Conservation (phyloP, 495 filamentous ascomycete species). For the Penicillium ucsense region DNA sequence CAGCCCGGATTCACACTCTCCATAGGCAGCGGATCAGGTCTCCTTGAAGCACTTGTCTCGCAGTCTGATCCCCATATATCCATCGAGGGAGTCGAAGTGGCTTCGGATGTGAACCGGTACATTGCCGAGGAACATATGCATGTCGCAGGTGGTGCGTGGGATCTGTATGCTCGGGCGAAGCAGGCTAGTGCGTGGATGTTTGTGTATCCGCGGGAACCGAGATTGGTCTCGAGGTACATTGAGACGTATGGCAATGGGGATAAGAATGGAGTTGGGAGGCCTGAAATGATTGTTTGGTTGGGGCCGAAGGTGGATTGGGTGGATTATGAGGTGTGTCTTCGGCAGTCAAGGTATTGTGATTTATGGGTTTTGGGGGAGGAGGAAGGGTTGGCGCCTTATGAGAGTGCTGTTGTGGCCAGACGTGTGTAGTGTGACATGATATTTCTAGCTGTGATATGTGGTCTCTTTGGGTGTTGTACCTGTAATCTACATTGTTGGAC, state of each 20-base stretch:
- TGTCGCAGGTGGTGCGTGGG: conserved; percentile 35
- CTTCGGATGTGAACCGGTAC: conserved; percentile 34
- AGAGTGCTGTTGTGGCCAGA: conserved; percentile 21
- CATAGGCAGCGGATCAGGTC: conserved; percentile 44
- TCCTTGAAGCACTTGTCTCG: conserved; percentile 41
- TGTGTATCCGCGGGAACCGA: conserved; percentile 44
- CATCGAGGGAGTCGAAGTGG: conserved; percentile 40
- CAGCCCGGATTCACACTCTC: conserved; percentile 36
- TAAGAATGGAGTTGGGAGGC: not conserved
- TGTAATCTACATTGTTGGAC: too few species aligned
- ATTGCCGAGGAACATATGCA: conserved; percentile 31
- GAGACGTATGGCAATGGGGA: conserved; percentile 13
- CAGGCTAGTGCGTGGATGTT: conserved; percentile 42
- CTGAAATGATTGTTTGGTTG: conserved; percentile 37
- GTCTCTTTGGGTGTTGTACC: too few species aligned
- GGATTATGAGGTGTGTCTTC: conserved; percentile 29
- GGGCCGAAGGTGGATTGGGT: conserved; percentile 40
- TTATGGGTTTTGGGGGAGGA: conserved; percentile 12
- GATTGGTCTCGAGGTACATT: conserved; percentile 36
- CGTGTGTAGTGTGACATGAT: not conserved
- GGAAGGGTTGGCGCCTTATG: conserved; percentile 24
- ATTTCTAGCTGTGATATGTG: not conserved
- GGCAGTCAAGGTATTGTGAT: conserved; percentile 11
- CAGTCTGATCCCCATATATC: conserved; percentile 12
- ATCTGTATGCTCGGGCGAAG: conserved; percentile 21